Evolutionary conservation across 2,329 filamentous ascomycete species (phyloP).

Genomic region (Arthrobotrys pseudoclavata): DNA sequence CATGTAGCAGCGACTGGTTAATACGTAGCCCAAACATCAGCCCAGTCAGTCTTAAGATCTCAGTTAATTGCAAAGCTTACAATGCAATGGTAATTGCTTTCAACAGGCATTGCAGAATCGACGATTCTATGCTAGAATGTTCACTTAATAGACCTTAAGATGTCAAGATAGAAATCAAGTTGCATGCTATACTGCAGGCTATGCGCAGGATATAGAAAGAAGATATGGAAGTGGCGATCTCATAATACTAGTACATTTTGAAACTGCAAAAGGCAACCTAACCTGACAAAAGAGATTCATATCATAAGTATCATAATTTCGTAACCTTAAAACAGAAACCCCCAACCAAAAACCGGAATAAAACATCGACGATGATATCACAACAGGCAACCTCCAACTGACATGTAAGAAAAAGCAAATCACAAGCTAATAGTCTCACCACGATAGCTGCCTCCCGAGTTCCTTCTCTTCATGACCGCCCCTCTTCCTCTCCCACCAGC

Average conservation of each 20-base stretch:
- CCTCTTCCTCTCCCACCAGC: slow-evolving; percentile 34
- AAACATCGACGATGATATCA: slow-evolving; percentile 9
- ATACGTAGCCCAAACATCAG: too few species aligned
- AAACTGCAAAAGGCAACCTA: slow-evolving; percentile 1
- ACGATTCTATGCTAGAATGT: background rate
- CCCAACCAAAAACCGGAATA: background rate
- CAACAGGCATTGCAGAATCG: too few species aligned
- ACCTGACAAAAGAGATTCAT: slow-evolving; percentile 27
- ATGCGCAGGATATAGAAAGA: slow-evolving; percentile 22
- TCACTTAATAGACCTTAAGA: background rate
- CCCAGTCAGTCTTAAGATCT: too few species aligned
- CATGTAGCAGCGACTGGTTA: too few species aligned
- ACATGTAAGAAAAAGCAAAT: background rate
- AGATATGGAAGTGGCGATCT: slow-evolving; percentile 21
- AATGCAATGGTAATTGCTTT: too few species aligned
- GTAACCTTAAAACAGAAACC: background rate
- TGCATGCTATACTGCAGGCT: slow-evolving; percentile 17
- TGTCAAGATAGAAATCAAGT: background rate
- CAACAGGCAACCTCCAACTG: background rate
- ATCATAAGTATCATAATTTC: slow-evolving; percentile 23
- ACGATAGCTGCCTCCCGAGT: slow-evolving; percentile 47
- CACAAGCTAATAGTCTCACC: slow-evolving; percentile 58
- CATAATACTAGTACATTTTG: slow-evolving; percentile 21
- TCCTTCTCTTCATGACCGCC: slow-evolving; percentile 47
- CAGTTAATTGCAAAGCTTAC: too few species aligned